These are phyloP conservation scores for Oryza brachyantha DNA, from an alignment of 176 grass and related monocot genomes.

Conservation along the genomic window DNA sequence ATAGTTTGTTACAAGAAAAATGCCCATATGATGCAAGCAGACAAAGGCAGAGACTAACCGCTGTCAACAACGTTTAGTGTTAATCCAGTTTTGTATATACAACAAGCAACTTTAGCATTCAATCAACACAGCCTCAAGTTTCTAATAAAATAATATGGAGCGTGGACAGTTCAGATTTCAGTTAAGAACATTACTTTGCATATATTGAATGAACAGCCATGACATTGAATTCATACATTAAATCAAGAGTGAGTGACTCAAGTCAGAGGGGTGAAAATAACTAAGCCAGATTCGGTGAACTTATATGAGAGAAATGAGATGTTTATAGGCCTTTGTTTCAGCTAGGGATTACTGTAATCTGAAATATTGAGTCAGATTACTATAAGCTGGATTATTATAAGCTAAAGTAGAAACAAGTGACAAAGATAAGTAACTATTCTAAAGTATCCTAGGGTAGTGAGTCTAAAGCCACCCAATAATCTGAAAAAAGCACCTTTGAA, in stretches of 20 bases:
- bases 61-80: not conserved
- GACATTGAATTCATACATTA: not conserved
- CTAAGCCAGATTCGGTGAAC: not conserved
- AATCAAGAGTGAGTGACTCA: not conserved
- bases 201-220: conserved; percentile 7
- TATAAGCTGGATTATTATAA: too few relatives aligned
- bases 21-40: conserved; percentile 7
- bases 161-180: not conserved
- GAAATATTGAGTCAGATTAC: too few relatives aligned
- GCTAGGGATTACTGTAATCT: too few relatives aligned
- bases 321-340: too few relatives aligned
- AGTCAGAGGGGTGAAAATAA: not conserved
- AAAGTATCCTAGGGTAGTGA: too few relatives aligned
- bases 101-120: not conserved
- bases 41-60: not conserved
- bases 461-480: too few relatives aligned
- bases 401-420: too few relatives aligned
- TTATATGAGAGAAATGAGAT: not conserved
- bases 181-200: not conserved
- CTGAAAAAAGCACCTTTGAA: too few relatives aligned
- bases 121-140: not conserved
- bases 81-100: not conserved
- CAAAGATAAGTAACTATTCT: too few relatives aligned
- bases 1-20: not conserved
- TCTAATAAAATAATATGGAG: not conserved